Evolutionary conservation across 2,329 filamentous ascomycete genomes (phyloP), one percentile per base, ranked within the genome.

Genomic region (Penicillium sclerotiorum): DNA sequence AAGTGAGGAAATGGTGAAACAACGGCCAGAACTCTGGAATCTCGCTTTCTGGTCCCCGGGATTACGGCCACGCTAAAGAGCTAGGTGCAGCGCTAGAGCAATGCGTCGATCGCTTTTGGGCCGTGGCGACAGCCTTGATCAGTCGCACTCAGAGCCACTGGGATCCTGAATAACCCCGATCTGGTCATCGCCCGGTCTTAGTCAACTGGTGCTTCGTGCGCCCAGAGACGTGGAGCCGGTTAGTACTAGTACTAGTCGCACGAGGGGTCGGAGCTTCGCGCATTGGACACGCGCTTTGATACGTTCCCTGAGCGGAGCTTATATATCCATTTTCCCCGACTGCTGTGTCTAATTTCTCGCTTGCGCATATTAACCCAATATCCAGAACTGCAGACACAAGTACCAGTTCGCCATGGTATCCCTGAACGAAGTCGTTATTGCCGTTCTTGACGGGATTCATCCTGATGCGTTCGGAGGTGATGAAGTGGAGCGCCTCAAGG

Each of bases 401-500:
- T n/a, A n/a, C n/a, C n/a, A n/a, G n/a, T n/a, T n/a, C n/a, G n/a
- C 40, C 9, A 58, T 61, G 58, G 32, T 47, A 17, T 43, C 50
- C 33, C 41, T 56, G 25, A 52, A 57, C 1, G 27, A 57, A 30
- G 45, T 45, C n/a, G 53, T 60, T 17, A 53, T 62, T 9, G 45
- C 47, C 11, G 46, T 48, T 2, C 57, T 64, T 8, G 57, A 64
- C 25, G 51, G 50, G 12, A 39, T 64, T 15, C 47, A 59, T 11
- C 30, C 44, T 2, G 51, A 55, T 13, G 23, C 38, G 1, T 59
- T 59, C 43, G 47, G 50, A 23, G 53, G 50, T 6, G 56, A 57
- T 23, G 61, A 64, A 46, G 54, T 61, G 20, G 58, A 62, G 18
- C 60, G 61, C 12, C 56, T 62, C 13, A 52, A 58, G 32, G 57